Percentiles rank a stretch among this genome's conserved stretches.
These are phyloP conservation scores for Nothophytophthora sp. DNA, from an alignment of 352 stramenopile species.

Conservation along the genomic window DNA sequence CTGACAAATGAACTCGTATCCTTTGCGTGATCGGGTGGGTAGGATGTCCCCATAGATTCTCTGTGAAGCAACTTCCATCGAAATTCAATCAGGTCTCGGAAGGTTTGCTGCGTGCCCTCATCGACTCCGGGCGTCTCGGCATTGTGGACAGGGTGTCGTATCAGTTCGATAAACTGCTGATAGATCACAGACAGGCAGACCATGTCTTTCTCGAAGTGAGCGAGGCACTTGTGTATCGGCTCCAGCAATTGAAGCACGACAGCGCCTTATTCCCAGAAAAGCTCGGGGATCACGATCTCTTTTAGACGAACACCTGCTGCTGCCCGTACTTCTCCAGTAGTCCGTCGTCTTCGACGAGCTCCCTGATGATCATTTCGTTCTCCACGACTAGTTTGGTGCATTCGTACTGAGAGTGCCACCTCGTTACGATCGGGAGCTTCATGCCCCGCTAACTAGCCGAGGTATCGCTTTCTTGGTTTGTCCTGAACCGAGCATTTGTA, in stretches of 20 bases:
- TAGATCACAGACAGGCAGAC: slow-evolving; percentile 9
- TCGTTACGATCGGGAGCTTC: slow-evolving; percentile 1
- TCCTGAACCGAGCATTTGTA: slow-evolving; percentile 2
- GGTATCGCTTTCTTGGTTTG: background rate
- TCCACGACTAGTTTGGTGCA: slow-evolving; percentile 5
- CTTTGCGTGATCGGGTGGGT: slow-evolving; percentile 4
- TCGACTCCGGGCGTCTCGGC: background rate
- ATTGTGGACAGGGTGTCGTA: slow-evolving; percentile 6
- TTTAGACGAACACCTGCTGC: background rate
- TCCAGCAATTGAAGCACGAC: slow-evolving; percentile 1
- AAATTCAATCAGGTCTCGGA: slow-evolving; percentile 1
- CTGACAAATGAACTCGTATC: background rate
- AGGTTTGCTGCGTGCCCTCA: background rate
- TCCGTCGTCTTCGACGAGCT: background rate
- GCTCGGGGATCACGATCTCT: slow-evolving; percentile 2
- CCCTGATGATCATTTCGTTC: slow-evolving; percentile 5
- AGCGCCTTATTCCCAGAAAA: slow-evolving; percentile 5
- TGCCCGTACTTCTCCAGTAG: slow-evolving; percentile 7
- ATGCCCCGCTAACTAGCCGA: slow-evolving; percentile 1
- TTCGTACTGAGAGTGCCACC: slow-evolving; percentile 4
- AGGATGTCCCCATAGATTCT: slow-evolving; percentile 1
- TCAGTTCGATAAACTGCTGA: slow-evolving; percentile 4
- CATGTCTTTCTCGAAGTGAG: slow-evolving; percentile 6
- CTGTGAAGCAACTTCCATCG: slow-evolving; percentile 6
- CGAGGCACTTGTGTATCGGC: slow-evolving; percentile 4